Conservation (phyloP, 768 basidiomycete species). For the Mycena amicta region DNA sequence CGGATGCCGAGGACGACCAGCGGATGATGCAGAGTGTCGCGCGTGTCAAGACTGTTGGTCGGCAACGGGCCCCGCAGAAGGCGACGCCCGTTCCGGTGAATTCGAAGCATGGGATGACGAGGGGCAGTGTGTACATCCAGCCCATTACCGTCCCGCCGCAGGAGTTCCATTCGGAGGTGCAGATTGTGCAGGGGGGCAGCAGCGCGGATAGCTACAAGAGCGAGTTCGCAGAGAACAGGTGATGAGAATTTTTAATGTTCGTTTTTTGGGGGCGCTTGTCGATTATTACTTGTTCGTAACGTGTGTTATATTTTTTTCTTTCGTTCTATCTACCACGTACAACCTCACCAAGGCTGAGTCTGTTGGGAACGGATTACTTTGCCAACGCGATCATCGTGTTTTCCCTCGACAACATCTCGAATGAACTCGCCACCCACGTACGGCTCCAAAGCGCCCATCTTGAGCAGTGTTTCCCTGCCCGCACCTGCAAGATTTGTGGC, state of each 20-base stretch:
- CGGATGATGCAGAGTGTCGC: not conserved
- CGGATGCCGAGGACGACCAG: constrained; percentile 5
- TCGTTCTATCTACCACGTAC: not conserved
- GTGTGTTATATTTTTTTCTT: too few species aligned
- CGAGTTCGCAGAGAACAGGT: constrained; percentile 9
- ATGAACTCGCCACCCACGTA: not conserved
- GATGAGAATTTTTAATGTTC: not conserved
- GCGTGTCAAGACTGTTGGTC: constrained; percentile 22
- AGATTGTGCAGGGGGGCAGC: constrained; percentile 19
- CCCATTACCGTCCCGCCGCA: constrained; percentile 20
- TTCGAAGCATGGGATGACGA: constrained; percentile 11
- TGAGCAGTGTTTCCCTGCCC: not conserved
- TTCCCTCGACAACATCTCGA: constrained; percentile 2
- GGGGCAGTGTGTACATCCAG: constrained; percentile 23
- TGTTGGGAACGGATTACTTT: not conserved
- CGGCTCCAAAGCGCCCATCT: not conserved
- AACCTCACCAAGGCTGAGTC: not conserved
- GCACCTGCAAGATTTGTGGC: not conserved
- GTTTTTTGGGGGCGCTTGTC: not conserved
- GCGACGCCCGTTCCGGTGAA: constrained; percentile 15
- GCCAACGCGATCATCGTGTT: constrained; percentile 4
- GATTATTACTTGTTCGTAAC: too few species aligned
- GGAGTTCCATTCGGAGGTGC: constrained; percentile 15
- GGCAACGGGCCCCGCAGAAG: constrained; percentile 17
- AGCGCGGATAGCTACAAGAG: constrained; percentile 21